Base-by-base conservation (phyloP, 805 yeast species). In the Saccharomycopsis sp. region DNA sequence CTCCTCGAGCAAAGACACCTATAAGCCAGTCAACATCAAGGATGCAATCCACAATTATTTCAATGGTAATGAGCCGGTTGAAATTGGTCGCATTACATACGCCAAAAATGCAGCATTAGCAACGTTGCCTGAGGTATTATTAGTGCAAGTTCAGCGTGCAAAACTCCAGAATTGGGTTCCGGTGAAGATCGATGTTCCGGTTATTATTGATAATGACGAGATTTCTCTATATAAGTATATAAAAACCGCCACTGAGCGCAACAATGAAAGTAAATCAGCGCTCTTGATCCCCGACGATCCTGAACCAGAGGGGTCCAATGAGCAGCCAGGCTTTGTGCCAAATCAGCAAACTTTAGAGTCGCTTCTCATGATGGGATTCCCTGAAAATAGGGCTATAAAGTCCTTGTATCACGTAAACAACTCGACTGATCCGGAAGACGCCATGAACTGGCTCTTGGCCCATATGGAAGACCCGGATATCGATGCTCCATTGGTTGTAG, bases 141-240 rank as follows among this genome's bases (percentile, higher is more conserved):
- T 89, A 2, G 74, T 89, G 0, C 85, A 85, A 62, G 88, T 90
- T 2, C 86, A 89, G 62, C 78, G 98, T 66, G 89, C 93, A 58
- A 84, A 86, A 62, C 72, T 96, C 42, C 87, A 85, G 51, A 89
- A 90, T 67, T 94, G 97, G 98, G 87, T 84, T 1, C 97, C 98
- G 0, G 76, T 82, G 0, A 94, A 94, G 69, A 77, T 88, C 0
- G 86, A 84, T 61, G 88, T 86, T 3, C 96, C 96, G 1, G 77
- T 93, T 14, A 70, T 66, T 55, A 63, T 82, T 67, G 73, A 86
- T 68, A 72, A 77, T 58, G 67, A 70, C 1, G 59, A 69, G 0
- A 65, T 87, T 50, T 76, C 79, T 60, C 61, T 93, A 1, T 69
- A 75, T 1, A 61, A 64, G 1, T 80, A 73, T 59, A n/a, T 47